phyloP scores from a whole-genome alignment of 1,284 basidiomycete genomes.

The Ustilago vetiveriae region DNA sequence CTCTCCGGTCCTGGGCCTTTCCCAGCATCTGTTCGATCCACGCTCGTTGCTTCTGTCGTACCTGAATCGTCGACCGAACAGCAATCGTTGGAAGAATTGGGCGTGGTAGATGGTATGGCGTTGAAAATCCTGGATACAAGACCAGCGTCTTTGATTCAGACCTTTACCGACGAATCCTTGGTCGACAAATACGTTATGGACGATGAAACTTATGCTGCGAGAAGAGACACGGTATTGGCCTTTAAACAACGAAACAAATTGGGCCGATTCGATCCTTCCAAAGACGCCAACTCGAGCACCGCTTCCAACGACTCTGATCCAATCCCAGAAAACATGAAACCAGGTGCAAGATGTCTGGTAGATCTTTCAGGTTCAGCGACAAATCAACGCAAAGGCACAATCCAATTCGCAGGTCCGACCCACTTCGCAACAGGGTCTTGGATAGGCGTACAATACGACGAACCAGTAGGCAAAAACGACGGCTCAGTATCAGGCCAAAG shows the following conservation, averaged over 20 bases:
- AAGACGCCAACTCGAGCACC: slow-evolving; percentile 58
- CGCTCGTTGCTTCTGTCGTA: slow-evolving; percentile 70
- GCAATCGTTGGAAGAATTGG: slow-evolving; percentile 78
- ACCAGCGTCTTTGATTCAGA: slow-evolving; percentile 74
- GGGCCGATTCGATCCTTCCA: slow-evolving; percentile 78
- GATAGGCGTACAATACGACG: slow-evolving; percentile 95
- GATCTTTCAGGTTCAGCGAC: slow-evolving; percentile 70
- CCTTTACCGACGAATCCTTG: slow-evolving; percentile 82
- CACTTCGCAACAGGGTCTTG: slow-evolving; percentile 77
- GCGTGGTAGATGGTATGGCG: slow-evolving; percentile 76
- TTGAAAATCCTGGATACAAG: slow-evolving; percentile 73
- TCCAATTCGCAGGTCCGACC: slow-evolving; percentile 84
- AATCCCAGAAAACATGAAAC: slow-evolving; percentile 70
- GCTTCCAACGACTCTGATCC: slow-evolving; percentile 14
- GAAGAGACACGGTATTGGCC: slow-evolving; percentile 81
- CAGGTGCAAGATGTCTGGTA: slow-evolving; percentile 83
- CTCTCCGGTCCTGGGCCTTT: slow-evolving; percentile 24
- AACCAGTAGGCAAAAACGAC: slow-evolving; percentile 94
- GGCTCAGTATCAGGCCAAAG: slow-evolving; percentile 84
- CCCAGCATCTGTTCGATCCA: slow-evolving; percentile 66
- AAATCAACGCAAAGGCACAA: slow-evolving; percentile 78
- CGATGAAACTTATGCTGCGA: slow-evolving; percentile 79
- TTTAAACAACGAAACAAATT: slow-evolving; percentile 90
- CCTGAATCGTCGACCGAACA: slow-evolving; percentile 74
- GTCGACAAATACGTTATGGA: slow-evolving; percentile 94